Percentiles rank a stretch among this genome's conserved stretches.
These are phyloP conservation scores for Penicillium parvum DNA, from an alignment of 495 filamentous ascomycete species.

Conservation along the genomic window DNA sequence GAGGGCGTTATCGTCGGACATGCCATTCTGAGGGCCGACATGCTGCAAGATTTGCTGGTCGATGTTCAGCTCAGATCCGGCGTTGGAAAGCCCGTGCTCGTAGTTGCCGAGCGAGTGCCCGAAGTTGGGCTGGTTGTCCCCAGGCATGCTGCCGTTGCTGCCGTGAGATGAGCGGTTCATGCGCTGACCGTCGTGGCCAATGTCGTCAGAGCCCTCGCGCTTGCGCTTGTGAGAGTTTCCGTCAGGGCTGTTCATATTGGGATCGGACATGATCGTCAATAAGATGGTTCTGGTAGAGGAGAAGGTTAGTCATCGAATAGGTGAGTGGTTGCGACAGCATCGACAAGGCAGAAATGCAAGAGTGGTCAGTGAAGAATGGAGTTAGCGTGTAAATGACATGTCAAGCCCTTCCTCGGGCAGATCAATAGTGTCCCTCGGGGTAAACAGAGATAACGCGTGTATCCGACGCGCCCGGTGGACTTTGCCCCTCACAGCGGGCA, in stretches of 20 bases:
- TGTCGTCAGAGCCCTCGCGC: conserved; percentile 40
- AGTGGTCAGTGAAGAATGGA: conserved; percentile 4
- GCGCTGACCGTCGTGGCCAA: conserved; percentile 41
- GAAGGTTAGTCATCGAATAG: conserved; percentile 21
- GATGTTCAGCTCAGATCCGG: conserved; percentile 40
- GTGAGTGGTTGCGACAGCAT: conserved; percentile 2
- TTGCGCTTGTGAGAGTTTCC: conserved; percentile 43
- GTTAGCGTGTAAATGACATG: conserved; percentile 4
- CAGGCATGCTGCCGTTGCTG: conserved; percentile 42
- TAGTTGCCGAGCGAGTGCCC: conserved; percentile 40
- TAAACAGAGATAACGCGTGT: conserved; percentile 26
- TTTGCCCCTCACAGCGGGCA: not conserved
- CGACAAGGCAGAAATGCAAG: not conserved
- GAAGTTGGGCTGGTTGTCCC: conserved; percentile 39
- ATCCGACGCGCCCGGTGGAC: conserved; percentile 24
- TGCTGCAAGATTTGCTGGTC: conserved; percentile 49
- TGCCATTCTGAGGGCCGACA: conserved; percentile 44
- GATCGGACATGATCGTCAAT: conserved; percentile 36
- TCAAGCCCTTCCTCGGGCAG: conserved; percentile 9
- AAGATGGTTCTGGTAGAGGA: conserved; percentile 6
- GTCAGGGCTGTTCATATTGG: conserved; percentile 37
- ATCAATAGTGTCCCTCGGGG: conserved; percentile 14
- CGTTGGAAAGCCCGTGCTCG: conserved; percentile 37
- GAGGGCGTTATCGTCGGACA: conserved; percentile 44
- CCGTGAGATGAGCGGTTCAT: conserved; percentile 42